A percentile compares a stretch with the other conserved stretches of the same genome.
These are phyloP conservation scores for Litsea cubeba DNA, from an alignment of 164 flowering plant species.

Conservation along the genomic window DNA sequence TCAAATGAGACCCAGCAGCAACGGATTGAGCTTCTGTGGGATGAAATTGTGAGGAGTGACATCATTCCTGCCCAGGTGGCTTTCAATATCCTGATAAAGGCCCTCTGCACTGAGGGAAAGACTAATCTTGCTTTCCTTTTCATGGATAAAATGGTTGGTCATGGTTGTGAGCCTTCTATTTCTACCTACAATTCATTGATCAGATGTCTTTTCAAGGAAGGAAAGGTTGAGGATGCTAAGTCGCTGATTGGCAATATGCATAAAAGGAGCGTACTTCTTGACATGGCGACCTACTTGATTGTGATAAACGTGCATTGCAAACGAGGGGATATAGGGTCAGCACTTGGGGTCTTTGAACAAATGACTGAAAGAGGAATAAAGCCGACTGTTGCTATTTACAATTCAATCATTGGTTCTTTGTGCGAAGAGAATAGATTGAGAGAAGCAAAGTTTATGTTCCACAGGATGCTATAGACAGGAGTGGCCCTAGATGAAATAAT, in stretches of 20 bases:
- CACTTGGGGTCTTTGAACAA: conserved; percentile 33
- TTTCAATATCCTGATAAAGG: too few relatives aligned
- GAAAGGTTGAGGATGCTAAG: conserved; percentile 32
- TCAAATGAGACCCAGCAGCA: too few relatives aligned
- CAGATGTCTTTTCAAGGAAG: conserved; percentile 40
- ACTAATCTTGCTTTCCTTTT: conserved; percentile 27
- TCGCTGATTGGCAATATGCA: conserved; percentile 33
- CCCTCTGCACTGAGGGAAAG: too few relatives aligned
- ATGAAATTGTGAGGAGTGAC: too few relatives aligned
- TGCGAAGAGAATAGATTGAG: conserved; percentile 35
- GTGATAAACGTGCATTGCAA: conserved; percentile 46
- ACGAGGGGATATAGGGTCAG: conserved; percentile 33
- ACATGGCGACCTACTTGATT: conserved; percentile 44
- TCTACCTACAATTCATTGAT: conserved; percentile 61
- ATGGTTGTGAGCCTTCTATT: conserved; percentile 36
- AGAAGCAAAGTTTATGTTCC: conserved; percentile 49
- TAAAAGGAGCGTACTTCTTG: conserved; percentile 34
- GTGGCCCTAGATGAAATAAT: conserved; percentile 44
- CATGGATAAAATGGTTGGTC: conserved; percentile 36
- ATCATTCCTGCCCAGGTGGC: too few relatives aligned
- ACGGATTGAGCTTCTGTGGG: too few relatives aligned
- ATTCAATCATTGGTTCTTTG: conserved; percentile 42
- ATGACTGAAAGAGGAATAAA: conserved; percentile 43
- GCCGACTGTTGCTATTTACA: conserved; percentile 61
- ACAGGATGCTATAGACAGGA: conserved; percentile 49